Conservation (phyloP, 2,329 filamentous ascomycete genomes). For the Westerdykella ornata region DNA sequence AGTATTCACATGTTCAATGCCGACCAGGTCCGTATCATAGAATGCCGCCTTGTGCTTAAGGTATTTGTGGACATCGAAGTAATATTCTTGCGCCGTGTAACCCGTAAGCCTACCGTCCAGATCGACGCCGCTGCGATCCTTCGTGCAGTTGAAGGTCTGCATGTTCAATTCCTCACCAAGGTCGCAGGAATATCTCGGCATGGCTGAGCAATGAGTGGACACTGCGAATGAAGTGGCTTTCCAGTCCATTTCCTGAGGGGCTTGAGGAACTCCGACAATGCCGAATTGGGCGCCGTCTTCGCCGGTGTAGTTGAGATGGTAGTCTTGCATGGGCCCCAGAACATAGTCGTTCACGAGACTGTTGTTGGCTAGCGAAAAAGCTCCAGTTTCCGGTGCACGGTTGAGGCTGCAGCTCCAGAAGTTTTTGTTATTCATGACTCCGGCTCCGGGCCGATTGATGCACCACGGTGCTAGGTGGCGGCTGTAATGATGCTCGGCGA, state of each 20-base stretch:
- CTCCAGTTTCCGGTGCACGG: not conserved
- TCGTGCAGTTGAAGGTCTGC: slow-evolving; percentile 8
- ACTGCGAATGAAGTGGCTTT: slow-evolving; percentile 8
- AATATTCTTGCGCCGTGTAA: slow-evolving; percentile 3
- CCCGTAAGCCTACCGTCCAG: slow-evolving; percentile 8
- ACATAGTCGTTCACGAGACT: not conserved
- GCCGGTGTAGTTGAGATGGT: slow-evolving; percentile 1
- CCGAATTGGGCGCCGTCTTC: not conserved
- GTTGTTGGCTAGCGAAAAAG: not conserved
- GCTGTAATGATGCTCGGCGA: slow-evolving; percentile 3
- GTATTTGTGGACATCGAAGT: slow-evolving; percentile 8
- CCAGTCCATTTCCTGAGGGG: slow-evolving; percentile 6
- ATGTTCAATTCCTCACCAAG: not conserved
- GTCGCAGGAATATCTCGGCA: slow-evolving; percentile 5
- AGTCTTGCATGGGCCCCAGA: not conserved
- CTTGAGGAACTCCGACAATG: slow-evolving; percentile 2
- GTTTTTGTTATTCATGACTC: slow-evolving; percentile 3
- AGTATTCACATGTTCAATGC: not conserved
- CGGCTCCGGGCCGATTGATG: slow-evolving; percentile 3
- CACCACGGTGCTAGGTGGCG: slow-evolving; percentile 12
- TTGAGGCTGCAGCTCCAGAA: slow-evolving; percentile 4
- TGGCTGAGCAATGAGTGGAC: slow-evolving; percentile 10
- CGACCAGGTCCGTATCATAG: not conserved
- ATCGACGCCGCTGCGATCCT: slow-evolving; percentile 6
- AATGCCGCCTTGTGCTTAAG: slow-evolving; percentile 4